A percentile compares a stretch with the other conserved stretches of the same genome.
Conservation (phyloP, 2,329 filamentous ascomycete species). For the Clonostachys solani region DNA sequence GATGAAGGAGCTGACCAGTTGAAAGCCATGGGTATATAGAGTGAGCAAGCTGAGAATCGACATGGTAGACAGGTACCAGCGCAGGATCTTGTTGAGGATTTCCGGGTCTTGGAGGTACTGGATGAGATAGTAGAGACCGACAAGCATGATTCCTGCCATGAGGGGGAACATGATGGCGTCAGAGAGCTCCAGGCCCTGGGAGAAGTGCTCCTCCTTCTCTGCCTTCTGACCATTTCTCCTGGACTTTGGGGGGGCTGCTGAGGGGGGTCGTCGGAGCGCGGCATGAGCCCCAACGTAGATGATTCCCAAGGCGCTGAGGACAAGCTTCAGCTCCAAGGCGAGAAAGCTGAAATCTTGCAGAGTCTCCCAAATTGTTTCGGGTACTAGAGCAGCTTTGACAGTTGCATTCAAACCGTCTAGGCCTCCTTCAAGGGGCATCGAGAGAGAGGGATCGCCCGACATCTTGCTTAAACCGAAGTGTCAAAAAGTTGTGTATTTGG, state of each 20-base stretch:
- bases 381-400: background rate
- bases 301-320: conserved; percentile 69
- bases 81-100: conserved; percentile 77
- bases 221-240: background rate
- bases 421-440: background rate
- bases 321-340: conserved; percentile 39
- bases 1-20: conserved; percentile 59
- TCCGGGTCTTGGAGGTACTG: conserved; percentile 82
- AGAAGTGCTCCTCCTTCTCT: conserved; percentile 44
- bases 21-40: conserved; percentile 68
- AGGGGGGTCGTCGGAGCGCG: conserved; percentile 78
- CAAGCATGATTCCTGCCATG: conserved; percentile 67
- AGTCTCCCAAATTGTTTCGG: conserved; percentile 20
- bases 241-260: conserved; percentile 57
- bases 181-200: conserved; percentile 52
- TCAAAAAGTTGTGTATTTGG: no score
- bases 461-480: no score
- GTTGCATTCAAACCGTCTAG: background rate
- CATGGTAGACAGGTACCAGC: conserved; percentile 77
- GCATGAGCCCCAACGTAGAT: conserved; percentile 84
- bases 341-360: conserved; percentile 34
- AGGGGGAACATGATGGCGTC: conserved; percentile 86
- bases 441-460: no score
- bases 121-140: conserved; percentile 80
- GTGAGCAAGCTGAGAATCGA: conserved; percentile 73